A percentile compares a stretch with the other conserved stretches of the same genome.
Conservation (phyloP, 345 rosid genomes). For the Murraya koenigii region DNA sequence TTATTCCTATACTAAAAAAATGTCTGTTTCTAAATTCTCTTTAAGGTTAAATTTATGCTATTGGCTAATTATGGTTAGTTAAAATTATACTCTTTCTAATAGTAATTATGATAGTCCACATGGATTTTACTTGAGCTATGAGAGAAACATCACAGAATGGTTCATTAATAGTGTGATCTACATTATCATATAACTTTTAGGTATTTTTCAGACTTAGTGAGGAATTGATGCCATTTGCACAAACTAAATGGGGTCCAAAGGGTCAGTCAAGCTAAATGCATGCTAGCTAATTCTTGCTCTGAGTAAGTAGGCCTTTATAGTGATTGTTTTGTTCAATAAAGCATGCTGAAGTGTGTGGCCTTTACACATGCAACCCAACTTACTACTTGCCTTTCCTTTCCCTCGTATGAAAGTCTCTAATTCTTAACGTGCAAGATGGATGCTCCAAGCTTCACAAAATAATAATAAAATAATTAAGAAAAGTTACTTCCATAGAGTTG, state of each 20-base stretch:
- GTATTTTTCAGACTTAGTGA: background rate
- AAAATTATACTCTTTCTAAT: background rate
- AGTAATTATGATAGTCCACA: background rate
- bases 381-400: constrained; percentile 6
- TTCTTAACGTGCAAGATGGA: constrained; percentile 14
- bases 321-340: constrained; percentile 37
- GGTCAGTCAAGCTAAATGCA: constrained; percentile 20
- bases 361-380: constrained; percentile 61
- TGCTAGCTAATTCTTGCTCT: background rate
- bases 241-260: constrained; percentile 17
- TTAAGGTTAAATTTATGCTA: no score
- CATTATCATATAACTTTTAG: background rate
- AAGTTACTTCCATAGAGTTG: constrained; percentile 10
- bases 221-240: background rate
- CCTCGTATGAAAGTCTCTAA: constrained; percentile 18
- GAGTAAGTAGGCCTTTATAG: constrained; percentile 31
- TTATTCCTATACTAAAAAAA: no score
- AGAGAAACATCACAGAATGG: background rate
- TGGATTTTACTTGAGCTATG: background rate
- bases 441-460: constrained; percentile 10
- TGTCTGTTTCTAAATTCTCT: no score
- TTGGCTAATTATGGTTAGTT: no score
- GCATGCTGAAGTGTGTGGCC: constrained; percentile 33
- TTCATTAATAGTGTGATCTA: no score
- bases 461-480: constrained; percentile 6